phyloP scores from a whole-genome alignment of 129 eudicot species.

The Tagetes erecta region DNA sequence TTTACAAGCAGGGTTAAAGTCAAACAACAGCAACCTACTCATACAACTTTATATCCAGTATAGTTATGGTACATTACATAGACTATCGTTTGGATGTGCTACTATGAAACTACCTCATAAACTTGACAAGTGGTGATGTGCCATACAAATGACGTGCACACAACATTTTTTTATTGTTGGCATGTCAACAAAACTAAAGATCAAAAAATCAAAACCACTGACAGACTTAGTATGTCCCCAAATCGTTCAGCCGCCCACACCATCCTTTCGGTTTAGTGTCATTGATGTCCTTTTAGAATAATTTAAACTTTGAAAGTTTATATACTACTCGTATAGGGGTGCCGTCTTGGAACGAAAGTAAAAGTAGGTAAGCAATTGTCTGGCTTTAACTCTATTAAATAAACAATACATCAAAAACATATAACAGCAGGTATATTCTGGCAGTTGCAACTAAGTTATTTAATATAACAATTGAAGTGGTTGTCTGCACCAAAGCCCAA shows the following conservation, averaged over 20 bases:
- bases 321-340: not conserved
- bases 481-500: not conserved
- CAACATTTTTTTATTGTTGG: not conserved
- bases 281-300: too few relatives aligned
- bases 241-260: not conserved
- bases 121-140: not conserved
- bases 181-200: not conserved
- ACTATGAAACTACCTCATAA: not conserved
- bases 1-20: not conserved
- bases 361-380: not conserved
- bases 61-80: not conserved
- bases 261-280: not conserved
- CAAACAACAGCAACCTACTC: not conserved
- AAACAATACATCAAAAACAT: not conserved
- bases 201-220: not conserved
- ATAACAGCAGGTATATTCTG: not conserved
- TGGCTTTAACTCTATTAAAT: not conserved
- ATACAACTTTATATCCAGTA: not conserved
- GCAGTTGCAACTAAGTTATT: not conserved
- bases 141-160: too few relatives aligned
- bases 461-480: not conserved
- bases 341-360: not conserved
- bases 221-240: not conserved
- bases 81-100: not conserved
- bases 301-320: not conserved